Percentiles rank a stretch among this genome's conserved stretches.
These are phyloP conservation scores for Neurospora sublineolata DNA, from an alignment of 495 filamentous ascomycete species.

Conservation along the genomic window DNA sequence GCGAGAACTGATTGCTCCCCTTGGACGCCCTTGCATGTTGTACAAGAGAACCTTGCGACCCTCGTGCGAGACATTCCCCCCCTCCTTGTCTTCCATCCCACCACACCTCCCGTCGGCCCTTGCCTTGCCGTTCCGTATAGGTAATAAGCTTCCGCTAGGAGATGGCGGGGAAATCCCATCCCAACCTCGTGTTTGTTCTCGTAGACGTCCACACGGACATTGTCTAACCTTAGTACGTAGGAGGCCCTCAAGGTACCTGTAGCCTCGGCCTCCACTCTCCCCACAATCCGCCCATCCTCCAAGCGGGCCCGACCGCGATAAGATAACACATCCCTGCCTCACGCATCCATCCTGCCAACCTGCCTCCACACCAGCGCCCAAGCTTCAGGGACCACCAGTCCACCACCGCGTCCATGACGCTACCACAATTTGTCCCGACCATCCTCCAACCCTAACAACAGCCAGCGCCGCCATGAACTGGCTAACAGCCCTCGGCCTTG, in stretches of 20 bases:
- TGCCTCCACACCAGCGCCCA: background rate
- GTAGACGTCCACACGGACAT: background rate
- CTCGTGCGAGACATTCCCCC: background rate
- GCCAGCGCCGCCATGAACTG: constrained; percentile 13
- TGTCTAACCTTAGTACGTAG: no score
- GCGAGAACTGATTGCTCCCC: background rate
- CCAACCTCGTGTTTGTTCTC: background rate
- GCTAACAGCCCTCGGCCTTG: constrained; percentile 26
- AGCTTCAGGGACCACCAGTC: background rate
- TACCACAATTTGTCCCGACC: background rate
- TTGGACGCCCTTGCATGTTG: background rate
- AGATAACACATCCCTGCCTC: background rate
- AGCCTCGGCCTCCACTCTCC: background rate
- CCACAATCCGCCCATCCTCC: background rate
- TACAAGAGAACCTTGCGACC: background rate
- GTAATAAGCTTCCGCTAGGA: background rate
- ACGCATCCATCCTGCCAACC: no score
- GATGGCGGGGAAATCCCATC: background rate
- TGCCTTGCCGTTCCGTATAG: background rate
- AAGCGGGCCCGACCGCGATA: background rate
- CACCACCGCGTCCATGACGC: background rate
- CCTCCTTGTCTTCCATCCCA: background rate
- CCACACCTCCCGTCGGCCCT: background rate
- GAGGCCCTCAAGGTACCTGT: background rate
- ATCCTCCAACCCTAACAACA: background rate